Percentiles rank a stretch among this genome's conserved stretches.
phyloP scores from a whole-genome alignment of 345 rosid genomes.

The Lepidium aucheri region DNA sequence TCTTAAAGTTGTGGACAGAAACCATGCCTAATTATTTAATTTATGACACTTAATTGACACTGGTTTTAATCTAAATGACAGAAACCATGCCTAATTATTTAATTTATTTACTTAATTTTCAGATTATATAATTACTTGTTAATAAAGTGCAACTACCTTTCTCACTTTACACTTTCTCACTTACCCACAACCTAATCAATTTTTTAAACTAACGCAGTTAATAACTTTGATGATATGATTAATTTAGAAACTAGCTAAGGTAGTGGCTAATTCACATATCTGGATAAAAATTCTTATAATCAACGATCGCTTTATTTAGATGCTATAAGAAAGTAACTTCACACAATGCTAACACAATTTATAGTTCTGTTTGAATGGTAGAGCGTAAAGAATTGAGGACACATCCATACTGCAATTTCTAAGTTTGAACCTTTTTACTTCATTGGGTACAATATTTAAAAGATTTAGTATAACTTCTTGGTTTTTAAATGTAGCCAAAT shows the following conservation, averaged over 20 bases:
- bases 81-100: background rate
- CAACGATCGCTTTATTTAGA: background rate
- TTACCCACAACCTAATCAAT: constrained; percentile 4
- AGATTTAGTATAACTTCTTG: no score
- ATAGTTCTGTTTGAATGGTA: no score
- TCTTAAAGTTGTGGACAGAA: no score
- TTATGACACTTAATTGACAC: background rate
- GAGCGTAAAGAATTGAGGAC: no score
- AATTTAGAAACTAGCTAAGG: constrained; percentile 1
- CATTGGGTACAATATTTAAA: no score
- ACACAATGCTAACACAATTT: background rate
- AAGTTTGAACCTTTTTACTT: no score
- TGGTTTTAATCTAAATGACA: background rate
- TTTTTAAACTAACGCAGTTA: background rate
- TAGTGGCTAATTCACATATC: background rate
- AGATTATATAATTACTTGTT: background rate
- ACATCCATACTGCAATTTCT: no score
- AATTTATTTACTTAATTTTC: background rate
- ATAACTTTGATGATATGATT: background rate
- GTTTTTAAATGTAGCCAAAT: no score
- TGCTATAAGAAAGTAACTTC: constrained; percentile 10
- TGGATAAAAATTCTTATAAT: background rate
- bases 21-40: no score
- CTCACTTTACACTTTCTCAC: constrained; percentile 6
- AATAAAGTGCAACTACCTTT: constrained; percentile 7